Evolutionary conservation across 805 yeast species (phyloP), one percentile per base, ranked within the genome.

Genomic region (Teunomyces lycoperdinae): DNA sequence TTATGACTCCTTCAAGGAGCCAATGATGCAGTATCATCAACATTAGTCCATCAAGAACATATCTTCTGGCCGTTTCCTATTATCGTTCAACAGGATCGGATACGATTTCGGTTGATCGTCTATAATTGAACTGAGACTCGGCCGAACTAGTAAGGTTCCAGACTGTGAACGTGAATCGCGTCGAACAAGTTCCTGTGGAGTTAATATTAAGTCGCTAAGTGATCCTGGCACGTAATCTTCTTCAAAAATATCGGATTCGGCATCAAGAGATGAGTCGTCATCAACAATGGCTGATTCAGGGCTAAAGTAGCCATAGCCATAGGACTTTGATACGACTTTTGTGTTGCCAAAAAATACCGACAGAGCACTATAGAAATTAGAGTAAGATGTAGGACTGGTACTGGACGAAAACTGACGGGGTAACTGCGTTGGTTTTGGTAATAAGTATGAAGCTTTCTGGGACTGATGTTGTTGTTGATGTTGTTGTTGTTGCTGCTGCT

Each of bases 211-310:
- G 54, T 89, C 96, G n/a, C 84, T 79, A 33, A 90, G 68, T 27
- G 91, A 80, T 5, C 85, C 82, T 1, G 97, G 97, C 3, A 90
- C 86, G 56, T 81, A 86, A 60, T 87, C 96, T 54, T 87, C 91
- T 42, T 79, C 87, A 60, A 69, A 78, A 5, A 75, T 52, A 8
- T 48, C 58, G 17, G 36, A 43, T 11, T 49, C 58, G 11, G 44
- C 42, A 5, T 62, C 74, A 43, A 58, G 67, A 1, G 54, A 54
- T 26, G 41, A 44, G 16, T 55, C 60, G 31, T 62, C 80, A 40
- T 73, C 78, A n/a, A 46, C 58, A 16, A 62, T 50, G 3, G 70
- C 65, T 10, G 62, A 56, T 34, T 43, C 41, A 27, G 41, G 44
- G 20, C 13, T 26, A 13, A 38, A 27, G 31, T 41, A 42, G 38